phyloP scores from a whole-genome alignment of 345 rosid species.

The Passiflora organensis region DNA sequence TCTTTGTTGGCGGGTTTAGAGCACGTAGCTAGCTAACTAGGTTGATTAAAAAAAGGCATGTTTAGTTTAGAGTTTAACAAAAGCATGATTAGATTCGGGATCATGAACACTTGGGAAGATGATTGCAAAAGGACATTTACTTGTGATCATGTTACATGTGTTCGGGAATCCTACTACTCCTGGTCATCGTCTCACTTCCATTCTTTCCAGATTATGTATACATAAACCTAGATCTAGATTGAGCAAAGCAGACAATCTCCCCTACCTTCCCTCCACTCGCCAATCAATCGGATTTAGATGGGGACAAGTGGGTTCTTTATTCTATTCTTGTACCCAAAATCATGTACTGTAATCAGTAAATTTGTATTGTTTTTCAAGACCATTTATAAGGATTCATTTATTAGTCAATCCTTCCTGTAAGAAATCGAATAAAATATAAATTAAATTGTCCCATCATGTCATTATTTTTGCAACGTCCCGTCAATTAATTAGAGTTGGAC shows the following conservation, averaged over 20 bases:
- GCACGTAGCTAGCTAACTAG: too few relatives aligned
- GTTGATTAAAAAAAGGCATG: constrained; percentile 5
- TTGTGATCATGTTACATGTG: constrained; percentile 36
- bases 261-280: background rate
- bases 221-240: too few relatives aligned
- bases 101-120: constrained; percentile 29
- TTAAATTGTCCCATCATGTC: background rate
- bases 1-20: constrained; percentile 2
- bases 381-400: too few relatives aligned
- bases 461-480: too few relatives aligned
- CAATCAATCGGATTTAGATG: background rate
- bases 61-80: background rate
- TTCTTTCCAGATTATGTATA: background rate
- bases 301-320: background rate
- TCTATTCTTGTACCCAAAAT: background rate
- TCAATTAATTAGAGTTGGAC: background rate
- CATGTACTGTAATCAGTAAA: background rate
- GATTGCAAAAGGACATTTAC: constrained; percentile 35
- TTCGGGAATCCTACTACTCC: constrained; percentile 31
- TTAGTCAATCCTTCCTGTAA: too few relatives aligned
- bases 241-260: background rate
- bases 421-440: too few relatives aligned
- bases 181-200: constrained; percentile 22
- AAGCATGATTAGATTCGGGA: constrained; percentile 21
- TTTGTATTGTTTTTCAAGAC: too few relatives aligned